A percentile compares a stretch with the other conserved stretches of the same genome.
Evolutionary conservation across 805 yeast genomes (phyloP).

Genomic region (Candida manassasensis): DNA sequence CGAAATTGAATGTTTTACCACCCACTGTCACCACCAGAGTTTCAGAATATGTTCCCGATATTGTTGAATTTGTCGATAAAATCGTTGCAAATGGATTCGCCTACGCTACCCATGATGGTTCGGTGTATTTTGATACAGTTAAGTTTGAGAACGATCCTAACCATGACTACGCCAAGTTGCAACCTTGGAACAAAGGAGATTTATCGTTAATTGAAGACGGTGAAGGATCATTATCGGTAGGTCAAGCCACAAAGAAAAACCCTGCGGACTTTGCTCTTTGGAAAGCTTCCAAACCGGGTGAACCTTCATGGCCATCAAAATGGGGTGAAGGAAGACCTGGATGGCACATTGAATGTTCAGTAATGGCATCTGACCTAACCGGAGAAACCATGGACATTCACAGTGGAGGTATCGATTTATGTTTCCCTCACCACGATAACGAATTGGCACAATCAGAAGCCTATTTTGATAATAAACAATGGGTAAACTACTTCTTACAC

Average conservation of each 20-base stretch:
- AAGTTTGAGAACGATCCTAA: constrained; percentile 66
- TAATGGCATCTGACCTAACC: constrained; percentile 89
- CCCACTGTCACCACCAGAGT: constrained; percentile 89
- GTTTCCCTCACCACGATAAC: constrained; percentile 98
- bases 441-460: constrained; percentile 98
- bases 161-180: constrained; percentile 91
- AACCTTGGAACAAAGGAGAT: constrained; percentile 97
- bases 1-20: constrained; percentile 72
- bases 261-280: constrained; percentile 92
- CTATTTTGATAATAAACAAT: constrained; percentile 78
- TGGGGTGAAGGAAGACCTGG: constrained; percentile 99
- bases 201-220: constrained; percentile 85
- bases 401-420: constrained; percentile 94
- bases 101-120: constrained; percentile 77
- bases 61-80: constrained; percentile 68
- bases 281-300: constrained; percentile 96
- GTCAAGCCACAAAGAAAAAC: constrained; percentile 59
- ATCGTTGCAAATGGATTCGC: constrained; percentile 82
- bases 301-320: constrained; percentile 91
- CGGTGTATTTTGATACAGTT: constrained; percentile 91
- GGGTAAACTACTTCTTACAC: constrained; percentile 96
- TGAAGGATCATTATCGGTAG: constrained; percentile 73
- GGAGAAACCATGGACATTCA: constrained; percentile 89
- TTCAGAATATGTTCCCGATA: constrained; percentile 92
- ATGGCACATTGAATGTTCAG: constrained; percentile 99